Conservation (phyloP, 495 filamentous ascomycete species). For the Parathielavia hyrcaniae region DNA sequence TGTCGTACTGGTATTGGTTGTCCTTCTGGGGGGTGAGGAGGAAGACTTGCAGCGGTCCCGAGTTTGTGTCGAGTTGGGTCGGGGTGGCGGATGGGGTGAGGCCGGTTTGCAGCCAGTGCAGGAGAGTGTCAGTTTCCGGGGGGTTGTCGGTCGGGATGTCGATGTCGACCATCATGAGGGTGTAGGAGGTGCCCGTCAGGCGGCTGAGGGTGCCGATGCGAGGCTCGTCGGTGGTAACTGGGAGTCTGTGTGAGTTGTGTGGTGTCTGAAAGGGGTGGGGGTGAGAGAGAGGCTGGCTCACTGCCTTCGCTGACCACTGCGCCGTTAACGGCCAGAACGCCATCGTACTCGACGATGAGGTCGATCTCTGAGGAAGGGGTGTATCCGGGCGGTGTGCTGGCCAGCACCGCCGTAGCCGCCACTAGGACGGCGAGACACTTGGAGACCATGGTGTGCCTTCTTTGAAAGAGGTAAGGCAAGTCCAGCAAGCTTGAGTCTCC, state of each 20-base stretch:
- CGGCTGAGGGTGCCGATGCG: constrained; percentile 21
- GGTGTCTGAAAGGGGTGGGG: not conserved
- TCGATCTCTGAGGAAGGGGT: constrained; percentile 28
- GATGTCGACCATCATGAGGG: constrained; percentile 40
- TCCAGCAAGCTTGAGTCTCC: not conserved
- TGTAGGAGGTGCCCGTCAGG: constrained; percentile 33
- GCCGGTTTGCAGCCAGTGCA: constrained; percentile 43
- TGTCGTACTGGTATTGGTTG: too few relatives aligned
- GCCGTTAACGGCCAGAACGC: constrained; percentile 33
- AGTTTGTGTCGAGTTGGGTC: constrained; percentile 28
- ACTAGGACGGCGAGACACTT: constrained; percentile 28
- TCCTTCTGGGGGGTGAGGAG: constrained; percentile 28
- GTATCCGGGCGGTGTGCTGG: constrained; percentile 37
- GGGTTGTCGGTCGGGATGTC: constrained; percentile 41
- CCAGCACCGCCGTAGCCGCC: constrained; percentile 30
- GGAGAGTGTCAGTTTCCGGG: constrained; percentile 33
- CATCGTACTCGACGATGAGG: constrained; percentile 35
- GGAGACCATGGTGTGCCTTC: constrained; percentile 29
- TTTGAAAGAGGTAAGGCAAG: not conserved
- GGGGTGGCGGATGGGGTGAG: constrained; percentile 32
- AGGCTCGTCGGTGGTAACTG: constrained; percentile 22
- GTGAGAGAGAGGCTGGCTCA: constrained; percentile 16
- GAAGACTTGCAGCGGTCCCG: constrained; percentile 30
- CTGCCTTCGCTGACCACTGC: constrained; percentile 31
- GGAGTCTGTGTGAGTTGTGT: not conserved